A percentile compares a stretch with the other conserved stretches of the same genome.
Evolutionary conservation across 148 eudicot genomes (phyloP).

Genomic region (Camellia japonica): DNA sequence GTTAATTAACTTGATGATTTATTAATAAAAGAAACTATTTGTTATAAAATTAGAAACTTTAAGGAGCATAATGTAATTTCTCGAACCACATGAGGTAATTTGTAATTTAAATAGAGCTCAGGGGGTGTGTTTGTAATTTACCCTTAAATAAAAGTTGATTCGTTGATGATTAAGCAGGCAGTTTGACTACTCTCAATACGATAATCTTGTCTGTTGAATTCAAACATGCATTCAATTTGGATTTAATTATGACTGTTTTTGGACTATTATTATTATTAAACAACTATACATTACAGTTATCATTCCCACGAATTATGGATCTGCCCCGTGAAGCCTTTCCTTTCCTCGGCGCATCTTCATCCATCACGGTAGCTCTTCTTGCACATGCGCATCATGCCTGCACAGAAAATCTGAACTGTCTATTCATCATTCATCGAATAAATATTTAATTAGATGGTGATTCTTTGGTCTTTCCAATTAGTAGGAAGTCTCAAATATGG

Average conservation of each 20-base stretch:
- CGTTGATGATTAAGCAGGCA: not conserved
- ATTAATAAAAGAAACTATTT: too few relatives aligned
- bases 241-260: not conserved
- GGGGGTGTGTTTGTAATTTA: too few relatives aligned
- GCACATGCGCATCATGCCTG: not conserved
- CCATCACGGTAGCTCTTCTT: not conserved
- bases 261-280: not conserved
- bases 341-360: not conserved
- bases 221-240: constrained; percentile 2
- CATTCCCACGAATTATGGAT: not conserved
- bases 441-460: too few relatives aligned
- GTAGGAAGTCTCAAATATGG: too few relatives aligned
- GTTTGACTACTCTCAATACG: not conserved
- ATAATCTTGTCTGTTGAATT: not conserved
- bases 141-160: not conserved
- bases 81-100: too few relatives aligned
- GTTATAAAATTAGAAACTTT: too few relatives aligned
- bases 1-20: too few relatives aligned
- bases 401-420: not conserved
- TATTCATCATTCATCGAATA: too few relatives aligned
- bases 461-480: too few relatives aligned
- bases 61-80: too few relatives aligned
- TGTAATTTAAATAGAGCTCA: too few relatives aligned
- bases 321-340: not conserved
- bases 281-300: too few relatives aligned